Evolutionary conservation across 83 land plant genomes (phyloP), one percentile per base, ranked within the genome.

Genomic region (Picea engelmannii): DNA sequence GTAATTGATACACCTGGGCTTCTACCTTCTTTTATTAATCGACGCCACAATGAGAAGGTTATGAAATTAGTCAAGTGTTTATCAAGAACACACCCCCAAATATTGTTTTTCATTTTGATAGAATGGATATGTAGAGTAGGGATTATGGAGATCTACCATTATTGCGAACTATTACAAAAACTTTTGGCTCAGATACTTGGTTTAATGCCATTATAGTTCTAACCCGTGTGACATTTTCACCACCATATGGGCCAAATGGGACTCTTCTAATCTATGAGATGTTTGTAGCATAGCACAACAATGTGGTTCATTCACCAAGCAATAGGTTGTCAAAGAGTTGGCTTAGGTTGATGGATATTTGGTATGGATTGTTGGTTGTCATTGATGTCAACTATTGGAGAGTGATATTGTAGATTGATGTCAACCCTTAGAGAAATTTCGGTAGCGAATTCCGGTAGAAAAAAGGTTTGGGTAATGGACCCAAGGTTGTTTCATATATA

Each of bases 1-100:
- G 88, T 96, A 60, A 84, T 93, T 70, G 98, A 96, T 76, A 92
- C 98, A 25, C 97, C 98, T 18, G 95, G 95, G 55, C 88, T 96
- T 60, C 88, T 81, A 71, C 70, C 97, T 73, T 92, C 94, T 20
- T 83, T 86, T 11, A 81, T 87, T 78, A 97, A 96, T 62, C 97
- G 91, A 71, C 83, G 82, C 35, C 81, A 79, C 35, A 93, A 94
- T 79, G 82, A 86, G 82, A 91, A 83, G 25, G 82, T 89, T 16
- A 80, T 96, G 63, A 80, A 31, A 31, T 31, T 31, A 31, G 31
- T 31, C 31, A 31, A 31, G 31, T 31, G 31, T 31, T 31, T 31
- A 31, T 31, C 31, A 31, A 31, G 31, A 31, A 31, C 1, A 31
- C 31, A 31, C 89, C 99, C 66, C 98, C 98, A n/a, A 96, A 96